Conservation (phyloP, 1,284 basidiomycete species). For the Cryptococcus wingfieldii region DNA sequence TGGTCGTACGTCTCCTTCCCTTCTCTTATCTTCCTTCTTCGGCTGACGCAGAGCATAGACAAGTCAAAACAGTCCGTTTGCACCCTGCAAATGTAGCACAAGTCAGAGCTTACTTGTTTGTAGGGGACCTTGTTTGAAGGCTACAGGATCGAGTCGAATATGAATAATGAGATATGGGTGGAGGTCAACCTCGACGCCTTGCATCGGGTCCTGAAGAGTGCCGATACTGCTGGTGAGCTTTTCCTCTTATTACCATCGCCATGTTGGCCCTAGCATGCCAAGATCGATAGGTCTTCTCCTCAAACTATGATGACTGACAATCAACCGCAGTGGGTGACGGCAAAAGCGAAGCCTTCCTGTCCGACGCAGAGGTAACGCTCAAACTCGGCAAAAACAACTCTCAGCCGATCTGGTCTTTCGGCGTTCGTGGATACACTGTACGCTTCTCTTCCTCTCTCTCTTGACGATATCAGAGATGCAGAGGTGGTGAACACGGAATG, state of each 20-base stretch:
- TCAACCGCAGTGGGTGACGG: background rate
- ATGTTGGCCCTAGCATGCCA: background rate
- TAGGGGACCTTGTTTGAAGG: conserved; percentile 63
- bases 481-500: too few relatives aligned
- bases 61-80: background rate
- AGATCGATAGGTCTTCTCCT: background rate
- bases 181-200: conserved; percentile 63
- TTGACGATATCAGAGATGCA: background rate
- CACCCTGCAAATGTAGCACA: background rate
- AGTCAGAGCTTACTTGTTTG: background rate
- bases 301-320: background rate
- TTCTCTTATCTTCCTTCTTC: background rate
- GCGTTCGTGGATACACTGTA: conserved; percentile 35
- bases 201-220: conserved; percentile 60
- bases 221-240: conserved; percentile 38
- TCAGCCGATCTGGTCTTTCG: conserved; percentile 43
- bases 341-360: conserved; percentile 6
- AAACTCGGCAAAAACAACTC: conserved; percentile 55
- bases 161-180: conserved; percentile 73
- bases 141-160: conserved; percentile 82
- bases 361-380: conserved; percentile 65
- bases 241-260: background rate
- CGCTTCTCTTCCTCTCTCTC: conserved; percentile 2
- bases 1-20: conserved; percentile 68
- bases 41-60: background rate